A percentile compares a stretch with the other conserved stretches of the same genome.
These are phyloP conservation scores for Ophiostoma perfectum DNA, from an alignment of 2,329 filamentous ascomycete species.

Conservation along the genomic window DNA sequence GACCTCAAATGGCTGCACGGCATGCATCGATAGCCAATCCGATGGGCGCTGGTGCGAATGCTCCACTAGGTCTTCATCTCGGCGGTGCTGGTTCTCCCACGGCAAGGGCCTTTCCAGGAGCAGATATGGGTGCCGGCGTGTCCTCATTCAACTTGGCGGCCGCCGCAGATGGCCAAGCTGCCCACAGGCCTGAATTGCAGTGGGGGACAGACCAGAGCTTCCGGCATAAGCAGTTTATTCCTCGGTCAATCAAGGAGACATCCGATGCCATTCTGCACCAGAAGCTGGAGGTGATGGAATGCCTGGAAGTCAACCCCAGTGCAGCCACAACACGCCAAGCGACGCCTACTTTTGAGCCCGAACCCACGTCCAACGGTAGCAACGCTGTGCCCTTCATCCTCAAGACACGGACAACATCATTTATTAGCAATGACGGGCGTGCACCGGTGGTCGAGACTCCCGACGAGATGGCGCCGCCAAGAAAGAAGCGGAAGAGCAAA, in stretches of 20 bases:
- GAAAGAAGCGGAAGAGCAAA: slow-evolving; percentile 53
- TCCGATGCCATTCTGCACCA: slow-evolving; percentile 52
- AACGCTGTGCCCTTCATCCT: slow-evolving; percentile 25
- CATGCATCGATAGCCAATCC: slow-evolving; percentile 8
- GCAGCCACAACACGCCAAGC: slow-evolving; percentile 54
- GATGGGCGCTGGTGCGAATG: neutral
- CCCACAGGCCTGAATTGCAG: slow-evolving; percentile 29
- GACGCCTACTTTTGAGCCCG: slow-evolving; percentile 41
- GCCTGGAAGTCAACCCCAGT: slow-evolving; percentile 53
- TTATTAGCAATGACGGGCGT: slow-evolving; percentile 29
- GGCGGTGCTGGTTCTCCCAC: no score
- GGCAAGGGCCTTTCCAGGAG: neutral
- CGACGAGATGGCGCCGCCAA: slow-evolving; percentile 38
- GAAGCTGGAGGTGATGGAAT: slow-evolving; percentile 51
- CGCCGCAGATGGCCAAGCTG: neutral
- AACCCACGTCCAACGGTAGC: slow-evolving; percentile 11
- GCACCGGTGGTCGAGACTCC: neutral
- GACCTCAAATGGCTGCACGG: neutral
- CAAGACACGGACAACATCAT: slow-evolving; percentile 29
- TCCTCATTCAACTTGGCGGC: neutral
- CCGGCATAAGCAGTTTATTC: slow-evolving; percentile 47
- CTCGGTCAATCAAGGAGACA: slow-evolving; percentile 52
- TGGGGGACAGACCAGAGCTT: slow-evolving; percentile 64
- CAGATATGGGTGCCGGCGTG: neutral
- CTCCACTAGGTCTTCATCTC: no score